phyloP scores from a whole-genome alignment of 2,329 filamentous ascomycete species.

The Ustulina deusta region DNA sequence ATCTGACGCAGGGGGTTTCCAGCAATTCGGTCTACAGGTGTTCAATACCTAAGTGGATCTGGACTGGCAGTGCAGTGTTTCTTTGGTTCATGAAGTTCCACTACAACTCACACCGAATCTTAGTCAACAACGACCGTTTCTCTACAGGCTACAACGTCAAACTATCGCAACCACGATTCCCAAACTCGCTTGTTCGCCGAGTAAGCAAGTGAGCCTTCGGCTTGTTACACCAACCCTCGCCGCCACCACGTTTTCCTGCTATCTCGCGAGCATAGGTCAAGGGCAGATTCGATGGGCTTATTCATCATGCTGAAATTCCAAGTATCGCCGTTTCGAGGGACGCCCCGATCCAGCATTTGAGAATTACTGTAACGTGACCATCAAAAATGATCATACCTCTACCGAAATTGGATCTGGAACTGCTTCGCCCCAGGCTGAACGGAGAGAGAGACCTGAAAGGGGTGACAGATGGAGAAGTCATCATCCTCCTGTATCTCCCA shows the following conservation, averaged over 20 bases:
- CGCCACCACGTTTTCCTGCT: slow-evolving; percentile 18
- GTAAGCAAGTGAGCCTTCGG: slow-evolving; percentile 13
- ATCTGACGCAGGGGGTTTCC: slow-evolving; percentile 19
- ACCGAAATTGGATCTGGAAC: slow-evolving; percentile 7
- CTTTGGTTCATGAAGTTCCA: slow-evolving; percentile 11
- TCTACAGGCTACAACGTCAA: not conserved
- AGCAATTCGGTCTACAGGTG: slow-evolving; percentile 2
- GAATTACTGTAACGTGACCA: not conserved
- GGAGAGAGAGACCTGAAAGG: not conserved
- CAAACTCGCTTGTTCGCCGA: slow-evolving; percentile 4
- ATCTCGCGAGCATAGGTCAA: slow-evolving; percentile 3
- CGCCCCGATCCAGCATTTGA: slow-evolving; percentile 4
- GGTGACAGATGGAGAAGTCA: not conserved
- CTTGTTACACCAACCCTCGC: slow-evolving; percentile 25
- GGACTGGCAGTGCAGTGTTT: slow-evolving; percentile 12
- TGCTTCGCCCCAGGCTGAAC: slow-evolving; percentile 33
- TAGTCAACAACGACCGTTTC: slow-evolving; percentile 16
- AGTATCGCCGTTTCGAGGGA: not conserved
- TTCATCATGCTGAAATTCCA: not conserved
- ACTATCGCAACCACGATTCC: slow-evolving; percentile 11
- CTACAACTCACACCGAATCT: slow-evolving; percentile 25
- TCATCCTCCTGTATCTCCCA: not conserved
- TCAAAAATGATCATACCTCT: not conserved
- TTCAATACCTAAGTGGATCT: slow-evolving; percentile 25
- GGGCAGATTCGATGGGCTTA: not conserved